Conservation (phyloP, 1,284 basidiomycete genomes). For the Mycena citricolor region DNA sequence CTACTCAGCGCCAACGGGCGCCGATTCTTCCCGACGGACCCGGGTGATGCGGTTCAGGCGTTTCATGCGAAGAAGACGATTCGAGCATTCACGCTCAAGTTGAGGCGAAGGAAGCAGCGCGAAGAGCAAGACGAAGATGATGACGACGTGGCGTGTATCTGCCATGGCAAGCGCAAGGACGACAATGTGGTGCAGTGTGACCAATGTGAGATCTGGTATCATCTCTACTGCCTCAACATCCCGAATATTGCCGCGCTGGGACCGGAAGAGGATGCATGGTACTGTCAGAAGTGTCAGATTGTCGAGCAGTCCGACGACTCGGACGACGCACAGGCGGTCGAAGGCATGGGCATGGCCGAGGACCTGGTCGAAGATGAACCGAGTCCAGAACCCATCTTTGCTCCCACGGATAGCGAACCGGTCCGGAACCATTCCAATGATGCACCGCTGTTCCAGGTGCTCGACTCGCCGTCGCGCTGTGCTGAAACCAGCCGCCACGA, state of each 20-base stretch:
- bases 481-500: conserved; percentile 24
- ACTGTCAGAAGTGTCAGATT: conserved; percentile 53
- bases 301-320: conserved; percentile 39
- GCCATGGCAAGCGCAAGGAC: conserved; percentile 49
- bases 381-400: conserved; percentile 64
- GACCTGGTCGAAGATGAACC: too few relatives aligned
- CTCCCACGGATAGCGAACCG: conserved; percentile 54
- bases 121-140: conserved; percentile 40
- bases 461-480: conserved; percentile 54
- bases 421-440: conserved; percentile 39
- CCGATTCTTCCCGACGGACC: conserved; percentile 56
- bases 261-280: conserved; percentile 74
- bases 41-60: conserved; percentile 70
- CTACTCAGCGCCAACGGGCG: conserved; percentile 23
- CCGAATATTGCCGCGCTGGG: conserved; percentile 61
- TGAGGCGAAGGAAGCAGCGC: conserved; percentile 37
- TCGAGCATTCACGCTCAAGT: conserved; percentile 54
- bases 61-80: conserved; percentile 68
- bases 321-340: conserved; percentile 30
- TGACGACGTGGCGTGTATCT: conserved; percentile 63
- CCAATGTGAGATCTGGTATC: conserved; percentile 73
- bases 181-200: conserved; percentile 78
- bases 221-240: conserved; percentile 73
- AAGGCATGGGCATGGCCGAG: conserved; percentile 1
- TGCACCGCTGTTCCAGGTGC: conserved; percentile 55